Percentiles rank a stretch among this genome's conserved stretches.
Evolutionary conservation across 106 monocot species (phyloP).

Genomic region (Dendrobium nobile): DNA sequence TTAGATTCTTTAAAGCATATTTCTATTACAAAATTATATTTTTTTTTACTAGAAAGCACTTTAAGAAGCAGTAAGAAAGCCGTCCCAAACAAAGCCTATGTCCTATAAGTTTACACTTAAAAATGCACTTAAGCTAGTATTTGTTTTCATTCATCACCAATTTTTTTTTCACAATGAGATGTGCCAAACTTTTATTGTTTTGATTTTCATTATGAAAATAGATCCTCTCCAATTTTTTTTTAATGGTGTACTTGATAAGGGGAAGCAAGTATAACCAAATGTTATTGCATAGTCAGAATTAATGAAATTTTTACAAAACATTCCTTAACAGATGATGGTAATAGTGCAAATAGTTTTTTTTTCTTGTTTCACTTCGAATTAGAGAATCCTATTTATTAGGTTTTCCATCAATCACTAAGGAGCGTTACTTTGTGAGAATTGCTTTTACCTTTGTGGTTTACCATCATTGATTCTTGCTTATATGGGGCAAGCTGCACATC

Average conservation of each 20-base stretch:
- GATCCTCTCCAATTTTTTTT: neutral
- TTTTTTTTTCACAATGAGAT: neutral
- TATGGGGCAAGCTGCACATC: constrained; percentile 99
- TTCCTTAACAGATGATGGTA: neutral
- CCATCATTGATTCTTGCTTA: constrained; percentile 89
- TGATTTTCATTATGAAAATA: neutral
- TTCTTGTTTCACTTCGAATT: too few relatives aligned
- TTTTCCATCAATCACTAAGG: neutral
- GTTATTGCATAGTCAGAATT: neutral
- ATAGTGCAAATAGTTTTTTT: too few relatives aligned
- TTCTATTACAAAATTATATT: too few relatives aligned
- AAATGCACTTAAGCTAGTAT: neutral
- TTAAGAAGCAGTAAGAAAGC: too few relatives aligned
- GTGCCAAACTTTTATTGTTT: neutral
- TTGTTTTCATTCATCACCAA: neutral
- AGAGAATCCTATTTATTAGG: neutral
- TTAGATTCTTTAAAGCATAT: too few relatives aligned
- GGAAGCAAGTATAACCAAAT: neutral
- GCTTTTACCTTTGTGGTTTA: constrained; percentile 91
- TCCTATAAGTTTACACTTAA: too few relatives aligned
- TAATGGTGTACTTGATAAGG: neutral
- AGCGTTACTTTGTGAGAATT: constrained; percentile 41
- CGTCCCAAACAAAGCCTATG: too few relatives aligned
- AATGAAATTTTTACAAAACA: neutral
- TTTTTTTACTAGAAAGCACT: too few relatives aligned